Percentiles rank a stretch among this genome's conserved stretches.
phyloP scores from a whole-genome alignment of 2,329 filamentous ascomycete species.

The Ceratocystis destructans region DNA sequence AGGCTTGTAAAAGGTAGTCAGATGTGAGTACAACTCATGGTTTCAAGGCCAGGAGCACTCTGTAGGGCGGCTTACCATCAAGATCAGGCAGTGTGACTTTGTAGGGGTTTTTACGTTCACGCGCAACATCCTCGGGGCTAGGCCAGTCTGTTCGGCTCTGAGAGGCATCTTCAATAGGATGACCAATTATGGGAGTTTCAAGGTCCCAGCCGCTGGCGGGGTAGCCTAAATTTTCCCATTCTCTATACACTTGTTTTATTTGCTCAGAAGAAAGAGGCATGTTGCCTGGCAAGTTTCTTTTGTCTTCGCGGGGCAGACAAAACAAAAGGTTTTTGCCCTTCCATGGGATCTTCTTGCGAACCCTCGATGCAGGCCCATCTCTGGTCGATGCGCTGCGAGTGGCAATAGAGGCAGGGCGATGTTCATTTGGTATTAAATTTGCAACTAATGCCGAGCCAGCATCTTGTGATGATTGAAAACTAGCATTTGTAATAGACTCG shows the following conservation, averaged over 20 bases:
- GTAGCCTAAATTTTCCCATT: conserved; percentile 58
- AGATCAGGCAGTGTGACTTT: conserved; percentile 57
- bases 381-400: conserved; percentile 27
- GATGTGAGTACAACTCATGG: neutral
- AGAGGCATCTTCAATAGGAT: conserved; percentile 32
- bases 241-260: conserved; percentile 46
- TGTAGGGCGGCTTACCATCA: conserved; percentile 34
- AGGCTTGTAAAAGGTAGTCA: neutral
- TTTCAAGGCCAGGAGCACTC: neutral
- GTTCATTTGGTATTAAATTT: neutral
- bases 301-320: conserved; percentile 52
- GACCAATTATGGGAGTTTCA: conserved; percentile 32
- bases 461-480: neutral
- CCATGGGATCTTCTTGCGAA: conserved; percentile 62
- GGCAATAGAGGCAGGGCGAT: conserved; percentile 22
- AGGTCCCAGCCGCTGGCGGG: conserved; percentile 55
- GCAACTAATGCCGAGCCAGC: neutral
- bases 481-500: neutral
- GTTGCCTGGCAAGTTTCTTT: conserved; percentile 43
- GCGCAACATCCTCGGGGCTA: conserved; percentile 40
- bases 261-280: conserved; percentile 42
- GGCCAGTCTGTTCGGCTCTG: conserved; percentile 62
- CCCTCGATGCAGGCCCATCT: conserved; percentile 37
- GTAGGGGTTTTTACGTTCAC: conserved; percentile 42
- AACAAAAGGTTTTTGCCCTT: conserved; percentile 62